phyloP scores from a whole-genome alignment of 495 filamentous ascomycete genomes.

The Parathielavia hyrcaniae region DNA sequence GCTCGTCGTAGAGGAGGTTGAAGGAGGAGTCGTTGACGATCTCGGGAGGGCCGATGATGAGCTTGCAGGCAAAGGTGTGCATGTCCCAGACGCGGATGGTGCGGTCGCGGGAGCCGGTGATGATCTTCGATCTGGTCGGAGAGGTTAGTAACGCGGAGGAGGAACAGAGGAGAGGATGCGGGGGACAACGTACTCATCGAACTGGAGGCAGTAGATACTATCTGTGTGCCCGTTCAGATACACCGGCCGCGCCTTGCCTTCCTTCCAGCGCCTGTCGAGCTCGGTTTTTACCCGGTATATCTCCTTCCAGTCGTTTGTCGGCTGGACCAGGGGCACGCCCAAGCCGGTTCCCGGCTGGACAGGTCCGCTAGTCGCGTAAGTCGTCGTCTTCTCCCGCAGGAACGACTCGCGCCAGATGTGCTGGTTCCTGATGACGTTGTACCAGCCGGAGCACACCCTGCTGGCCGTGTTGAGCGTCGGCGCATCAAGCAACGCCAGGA shows the following conservation, averaged over 20 bases:
- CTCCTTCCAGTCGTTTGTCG: constrained; percentile 70
- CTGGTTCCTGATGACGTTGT: constrained; percentile 51
- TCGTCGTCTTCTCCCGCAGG: constrained; percentile 54
- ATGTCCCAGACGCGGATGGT: constrained; percentile 96
- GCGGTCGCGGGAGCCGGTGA: constrained; percentile 90
- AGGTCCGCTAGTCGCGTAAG: constrained; percentile 46
- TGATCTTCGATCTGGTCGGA: constrained; percentile 74
- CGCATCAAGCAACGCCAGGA: constrained; percentile 65
- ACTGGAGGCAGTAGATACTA: constrained; percentile 95
- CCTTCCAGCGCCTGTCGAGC: constrained; percentile 71
- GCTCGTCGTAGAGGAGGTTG: constrained; percentile 39
- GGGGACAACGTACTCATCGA: constrained; percentile 68
- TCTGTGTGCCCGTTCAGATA: constrained; percentile 90
- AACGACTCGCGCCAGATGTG: constrained; percentile 78
- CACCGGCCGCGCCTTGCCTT: constrained; percentile 68
- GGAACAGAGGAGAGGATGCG: neutral
- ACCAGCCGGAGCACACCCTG: constrained; percentile 60
- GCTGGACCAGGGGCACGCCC: constrained; percentile 45
- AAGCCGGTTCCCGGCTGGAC: constrained; percentile 42
- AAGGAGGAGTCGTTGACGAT: constrained; percentile 37
- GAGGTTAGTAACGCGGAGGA: constrained; percentile 22
- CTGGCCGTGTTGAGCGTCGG: constrained; percentile 55
- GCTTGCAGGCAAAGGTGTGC: constrained; percentile 69
- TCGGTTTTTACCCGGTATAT: constrained; percentile 70
- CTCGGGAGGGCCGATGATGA: constrained; percentile 63